Evolutionary conservation across 345 rosid genomes (phyloP).

Genomic region (Pelargonium nanum): DNA sequence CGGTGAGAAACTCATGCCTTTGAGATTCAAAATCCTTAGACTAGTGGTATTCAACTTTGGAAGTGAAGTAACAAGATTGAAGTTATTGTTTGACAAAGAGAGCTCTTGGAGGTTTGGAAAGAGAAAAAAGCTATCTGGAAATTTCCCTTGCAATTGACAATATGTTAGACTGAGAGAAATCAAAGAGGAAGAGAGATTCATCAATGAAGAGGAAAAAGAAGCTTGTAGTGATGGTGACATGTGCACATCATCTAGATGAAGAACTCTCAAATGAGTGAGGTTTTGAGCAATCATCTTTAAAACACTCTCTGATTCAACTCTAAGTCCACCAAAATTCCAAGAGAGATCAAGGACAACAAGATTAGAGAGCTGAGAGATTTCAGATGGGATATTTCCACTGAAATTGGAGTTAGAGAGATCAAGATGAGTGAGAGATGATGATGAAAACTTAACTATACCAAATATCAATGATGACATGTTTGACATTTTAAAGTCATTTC

Average conservation of each 20-base stretch:
- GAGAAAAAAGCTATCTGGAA: conserved; percentile 7
- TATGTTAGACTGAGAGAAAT: neutral
- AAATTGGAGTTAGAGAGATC: neutral
- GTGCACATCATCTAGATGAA: neutral
- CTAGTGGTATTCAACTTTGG: neutral
- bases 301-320: neutral
- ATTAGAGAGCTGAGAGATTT: neutral
- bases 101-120: neutral
- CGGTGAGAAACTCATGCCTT: neutral
- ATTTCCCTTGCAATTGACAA: neutral
- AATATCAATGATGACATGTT: neutral
- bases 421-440: neutral
- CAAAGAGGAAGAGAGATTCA: conserved; percentile 11
- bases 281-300: neutral
- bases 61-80: neutral
- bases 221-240: neutral
- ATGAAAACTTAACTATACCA: neutral
- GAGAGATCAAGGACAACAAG: conserved; percentile 1
- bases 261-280: conserved; percentile 2
- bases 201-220: neutral
- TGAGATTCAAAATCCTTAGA: neutral
- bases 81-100: neutral
- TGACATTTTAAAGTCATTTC: neutral
- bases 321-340: neutral
- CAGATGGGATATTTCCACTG: neutral